Conservation (phyloP, 441 rosid species). For the Hura crepitans region DNA sequence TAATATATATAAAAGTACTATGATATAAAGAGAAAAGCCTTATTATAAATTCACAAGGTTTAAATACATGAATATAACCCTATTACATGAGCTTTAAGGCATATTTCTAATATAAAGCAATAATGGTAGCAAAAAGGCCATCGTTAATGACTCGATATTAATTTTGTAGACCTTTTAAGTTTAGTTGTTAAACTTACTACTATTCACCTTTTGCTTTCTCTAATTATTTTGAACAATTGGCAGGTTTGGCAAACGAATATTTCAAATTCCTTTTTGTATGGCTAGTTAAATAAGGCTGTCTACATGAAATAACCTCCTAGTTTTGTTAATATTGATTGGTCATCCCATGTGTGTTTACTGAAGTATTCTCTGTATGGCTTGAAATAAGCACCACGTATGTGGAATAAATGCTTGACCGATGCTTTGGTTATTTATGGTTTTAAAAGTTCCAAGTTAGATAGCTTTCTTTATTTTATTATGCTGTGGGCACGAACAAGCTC, state of each 20-base stretch:
- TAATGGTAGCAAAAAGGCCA: background rate
- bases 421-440: background rate
- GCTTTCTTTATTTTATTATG: background rate
- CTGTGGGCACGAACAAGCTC: rapidly evolving
- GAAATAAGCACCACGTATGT: background rate
- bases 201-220: background rate
- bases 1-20: too few relatives aligned
- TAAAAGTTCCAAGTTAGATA: background rate
- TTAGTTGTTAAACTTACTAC: background rate
- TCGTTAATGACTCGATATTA: background rate
- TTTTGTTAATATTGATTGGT: background rate
- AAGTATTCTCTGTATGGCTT: background rate
- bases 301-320: background rate
- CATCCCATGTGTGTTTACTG: background rate
- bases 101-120: background rate
- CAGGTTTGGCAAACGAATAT: background rate
- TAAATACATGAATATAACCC: too few relatives aligned
- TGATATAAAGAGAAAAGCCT: too few relatives aligned
- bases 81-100: too few relatives aligned
- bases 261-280: background rate
- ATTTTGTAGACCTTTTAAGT: background rate
- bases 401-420: background rate
- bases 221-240: background rate
- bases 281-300: background rate
- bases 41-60: too few relatives aligned